phyloP scores from a whole-genome alignment of 495 filamentous ascomycete genomes.

The Xylona heveae region DNA sequence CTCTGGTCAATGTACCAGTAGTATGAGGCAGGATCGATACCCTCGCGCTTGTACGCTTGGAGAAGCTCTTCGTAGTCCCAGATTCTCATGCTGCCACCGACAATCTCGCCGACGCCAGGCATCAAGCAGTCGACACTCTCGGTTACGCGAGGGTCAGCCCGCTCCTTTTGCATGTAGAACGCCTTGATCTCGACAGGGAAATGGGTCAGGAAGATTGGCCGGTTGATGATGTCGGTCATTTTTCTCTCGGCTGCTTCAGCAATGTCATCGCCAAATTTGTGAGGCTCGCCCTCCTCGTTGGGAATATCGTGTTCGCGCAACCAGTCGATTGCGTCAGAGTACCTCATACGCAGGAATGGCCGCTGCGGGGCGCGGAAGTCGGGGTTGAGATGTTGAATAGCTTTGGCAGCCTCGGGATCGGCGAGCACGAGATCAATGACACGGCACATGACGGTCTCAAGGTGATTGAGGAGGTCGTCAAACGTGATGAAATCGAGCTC shows the following conservation, averaged over 20 bases:
- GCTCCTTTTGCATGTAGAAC: constrained; percentile 97
- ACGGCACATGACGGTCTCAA: constrained; percentile 73
- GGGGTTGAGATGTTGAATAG: constrained; percentile 71
- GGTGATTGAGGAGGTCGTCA: constrained; percentile 71
- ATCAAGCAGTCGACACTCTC: constrained; percentile 93
- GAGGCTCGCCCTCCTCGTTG: constrained; percentile 81
- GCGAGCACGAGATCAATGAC: constrained; percentile 59
- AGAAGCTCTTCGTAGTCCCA: constrained; percentile 81
- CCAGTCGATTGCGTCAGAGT: constrained; percentile 88
- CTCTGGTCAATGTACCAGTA: constrained; percentile 99
- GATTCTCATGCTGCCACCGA: constrained; percentile 95
- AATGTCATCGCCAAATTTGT: constrained; percentile 92
- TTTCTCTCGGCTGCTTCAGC: constrained; percentile 89
- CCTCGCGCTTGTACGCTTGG: constrained; percentile 68
- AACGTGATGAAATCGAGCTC: constrained; percentile 95
- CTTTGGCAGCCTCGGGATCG: constrained; percentile 43
- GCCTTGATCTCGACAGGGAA: constrained; percentile 97
- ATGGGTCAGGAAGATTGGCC: constrained; percentile 88
- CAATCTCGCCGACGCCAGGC: constrained; percentile 93
- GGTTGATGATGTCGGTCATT: constrained; percentile 94
- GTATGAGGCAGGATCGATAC: constrained; percentile 68
- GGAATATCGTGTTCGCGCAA: constrained; percentile 66
- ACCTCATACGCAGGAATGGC: constrained; percentile 90
- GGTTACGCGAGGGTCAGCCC: constrained; percentile 62
- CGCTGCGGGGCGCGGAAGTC: constrained; percentile 62